These are phyloP conservation scores for Ustilago trichophora DNA, from an alignment of 1,284 basidiomycete genomes.

Conservation along the genomic window DNA sequence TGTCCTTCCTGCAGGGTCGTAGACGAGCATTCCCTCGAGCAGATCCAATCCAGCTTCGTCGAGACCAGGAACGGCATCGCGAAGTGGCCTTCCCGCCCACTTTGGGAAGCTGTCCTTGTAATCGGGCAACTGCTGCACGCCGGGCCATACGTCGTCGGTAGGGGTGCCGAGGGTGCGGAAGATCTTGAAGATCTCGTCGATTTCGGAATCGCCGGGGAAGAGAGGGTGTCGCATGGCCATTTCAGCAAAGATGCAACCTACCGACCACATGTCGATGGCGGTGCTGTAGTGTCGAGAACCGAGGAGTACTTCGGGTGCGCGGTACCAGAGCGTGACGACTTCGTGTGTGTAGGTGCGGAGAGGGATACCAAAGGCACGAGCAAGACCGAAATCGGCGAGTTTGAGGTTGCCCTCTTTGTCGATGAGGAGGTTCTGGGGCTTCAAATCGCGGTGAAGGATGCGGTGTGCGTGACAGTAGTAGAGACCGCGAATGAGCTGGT, in stretches of 20 bases:
- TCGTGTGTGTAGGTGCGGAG: slow-evolving; percentile 98
- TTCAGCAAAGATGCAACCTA: slow-evolving; percentile 88
- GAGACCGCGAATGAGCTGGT: slow-evolving; percentile 85
- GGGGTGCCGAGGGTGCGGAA: slow-evolving; percentile 86
- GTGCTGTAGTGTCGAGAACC: slow-evolving; percentile 96
- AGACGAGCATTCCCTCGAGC: slow-evolving; percentile 79
- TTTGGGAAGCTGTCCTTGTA: slow-evolving; percentile 97
- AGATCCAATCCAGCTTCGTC: slow-evolving; percentile 60
- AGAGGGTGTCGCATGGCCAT: slow-evolving; percentile 91
- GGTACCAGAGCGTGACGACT: slow-evolving; percentile 96
- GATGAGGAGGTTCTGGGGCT: slow-evolving; percentile 96
- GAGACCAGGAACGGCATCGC: slow-evolving; percentile 69
- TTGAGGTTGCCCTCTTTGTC: slow-evolving; percentile 72
- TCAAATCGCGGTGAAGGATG: slow-evolving; percentile 94
- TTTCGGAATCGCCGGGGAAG: slow-evolving; percentile 98
- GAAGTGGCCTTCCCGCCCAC: slow-evolving; percentile 76
- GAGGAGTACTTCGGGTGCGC: slow-evolving; percentile 93
- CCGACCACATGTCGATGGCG: slow-evolving; percentile 96
- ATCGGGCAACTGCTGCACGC: slow-evolving; percentile 86
- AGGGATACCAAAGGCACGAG: slow-evolving; percentile 95
- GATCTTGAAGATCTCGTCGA: slow-evolving; percentile 99
- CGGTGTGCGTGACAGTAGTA: slow-evolving; percentile 95
- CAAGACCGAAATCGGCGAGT: slow-evolving; percentile 93
- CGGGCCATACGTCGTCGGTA: slow-evolving; percentile 89
- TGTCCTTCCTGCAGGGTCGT: slow-evolving; percentile 92